These are phyloP conservation scores for Iberis pinnata DNA, from an alignment of 345 rosid species.

Conservation along the genomic window DNA sequence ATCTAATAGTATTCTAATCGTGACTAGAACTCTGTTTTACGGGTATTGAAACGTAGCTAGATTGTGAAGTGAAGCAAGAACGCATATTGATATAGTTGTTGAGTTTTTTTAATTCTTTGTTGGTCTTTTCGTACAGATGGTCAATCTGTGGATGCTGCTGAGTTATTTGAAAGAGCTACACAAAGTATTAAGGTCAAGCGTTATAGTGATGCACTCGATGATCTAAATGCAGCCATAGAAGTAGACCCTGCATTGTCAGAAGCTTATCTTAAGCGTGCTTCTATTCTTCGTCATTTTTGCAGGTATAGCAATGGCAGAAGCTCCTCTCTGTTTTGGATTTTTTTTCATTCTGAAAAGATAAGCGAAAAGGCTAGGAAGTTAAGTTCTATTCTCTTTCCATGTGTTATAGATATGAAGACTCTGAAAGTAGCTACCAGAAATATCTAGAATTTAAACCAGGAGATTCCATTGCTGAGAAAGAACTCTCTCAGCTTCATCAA, in stretches of 20 bases:
- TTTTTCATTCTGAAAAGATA: background rate
- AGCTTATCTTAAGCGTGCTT: slow-evolving; percentile 72
- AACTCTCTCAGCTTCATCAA: slow-evolving; percentile 85
- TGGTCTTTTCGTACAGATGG: slow-evolving; percentile 55
- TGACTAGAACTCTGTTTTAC: too few species aligned
- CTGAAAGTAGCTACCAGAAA: slow-evolving; percentile 62
- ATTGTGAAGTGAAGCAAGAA: too few species aligned
- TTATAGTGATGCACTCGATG: slow-evolving; percentile 80
- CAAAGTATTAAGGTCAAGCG: slow-evolving; percentile 71
- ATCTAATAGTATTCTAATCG: too few species aligned
- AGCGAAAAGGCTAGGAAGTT: too few species aligned
- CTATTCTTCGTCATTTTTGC: slow-evolving; percentile 85
- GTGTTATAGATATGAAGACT: slow-evolving; percentile 75
- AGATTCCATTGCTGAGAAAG: slow-evolving; percentile 66
- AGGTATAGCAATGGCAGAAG: slow-evolving; percentile 40
- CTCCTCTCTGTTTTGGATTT: background rate
- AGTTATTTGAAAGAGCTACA: slow-evolving; percentile 69
- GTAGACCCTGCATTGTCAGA: slow-evolving; percentile 82
- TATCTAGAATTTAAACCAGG: slow-evolving; percentile 69
- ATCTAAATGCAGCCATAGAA: slow-evolving; percentile 89
- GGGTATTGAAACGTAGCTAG: too few species aligned
- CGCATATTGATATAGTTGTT: too few species aligned
- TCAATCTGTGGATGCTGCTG: slow-evolving; percentile 52
- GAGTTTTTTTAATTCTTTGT: too few species aligned
- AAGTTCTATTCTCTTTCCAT: slow-evolving; percentile 11